These are phyloP conservation scores for Angophora floribunda DNA, from an alignment of 345 rosid species.

Conservation along the genomic window DNA sequence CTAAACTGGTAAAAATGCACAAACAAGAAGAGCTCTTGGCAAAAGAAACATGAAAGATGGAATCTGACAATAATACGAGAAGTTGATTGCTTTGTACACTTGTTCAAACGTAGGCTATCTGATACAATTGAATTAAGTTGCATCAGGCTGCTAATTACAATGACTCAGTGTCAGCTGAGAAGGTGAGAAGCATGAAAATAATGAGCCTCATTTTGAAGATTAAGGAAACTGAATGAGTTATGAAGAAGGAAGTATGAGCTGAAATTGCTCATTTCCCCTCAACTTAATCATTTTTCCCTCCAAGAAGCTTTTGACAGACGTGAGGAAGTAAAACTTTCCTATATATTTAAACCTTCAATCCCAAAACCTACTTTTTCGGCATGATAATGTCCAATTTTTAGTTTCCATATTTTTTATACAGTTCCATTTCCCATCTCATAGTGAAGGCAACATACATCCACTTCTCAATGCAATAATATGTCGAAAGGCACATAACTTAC, in stretches of 20 bases:
- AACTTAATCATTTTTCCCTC: neutral
- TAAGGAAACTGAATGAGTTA: neutral
- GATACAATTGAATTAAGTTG: neutral
- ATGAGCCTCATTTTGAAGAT: neutral
- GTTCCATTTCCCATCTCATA: neutral
- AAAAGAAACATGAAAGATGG: neutral
- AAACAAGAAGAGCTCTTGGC: neutral
- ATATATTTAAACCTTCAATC: neutral
- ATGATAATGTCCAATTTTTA: neutral
- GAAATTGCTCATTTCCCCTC: neutral
- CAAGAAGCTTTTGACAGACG: neutral
- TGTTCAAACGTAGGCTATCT: neutral
- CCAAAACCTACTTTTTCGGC: neutral
- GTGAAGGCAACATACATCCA: neutral
- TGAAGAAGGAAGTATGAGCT: neutral
- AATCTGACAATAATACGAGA: neutral
- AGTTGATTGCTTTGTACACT: neutral
- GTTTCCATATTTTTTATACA: neutral
- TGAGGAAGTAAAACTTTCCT: neutral
- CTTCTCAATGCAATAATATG: neutral
- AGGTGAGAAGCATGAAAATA: neutral
- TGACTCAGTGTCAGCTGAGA: neutral
- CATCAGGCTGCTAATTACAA: neutral
- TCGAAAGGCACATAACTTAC: conserved; percentile 5
- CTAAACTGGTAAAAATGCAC: neutral